phyloP scores from a whole-genome alignment of 306 rosid species.

The Lathyrus aphaca region DNA sequence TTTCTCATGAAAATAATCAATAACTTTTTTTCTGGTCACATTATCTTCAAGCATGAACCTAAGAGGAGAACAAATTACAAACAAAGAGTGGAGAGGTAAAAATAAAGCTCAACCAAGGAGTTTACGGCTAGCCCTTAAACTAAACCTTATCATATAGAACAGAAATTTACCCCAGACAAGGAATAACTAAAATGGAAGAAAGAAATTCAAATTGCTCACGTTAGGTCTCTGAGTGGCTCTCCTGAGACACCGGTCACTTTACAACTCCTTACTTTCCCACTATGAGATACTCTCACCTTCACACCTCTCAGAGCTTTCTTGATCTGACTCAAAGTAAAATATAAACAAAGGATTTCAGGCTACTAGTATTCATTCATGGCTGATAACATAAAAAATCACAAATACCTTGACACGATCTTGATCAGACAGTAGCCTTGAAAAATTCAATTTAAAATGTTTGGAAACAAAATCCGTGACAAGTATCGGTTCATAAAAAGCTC shows the following conservation, averaged over 20 bases:
- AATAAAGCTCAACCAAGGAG: neutral
- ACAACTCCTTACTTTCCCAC: constrained; percentile 30
- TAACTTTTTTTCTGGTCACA: constrained; percentile 25
- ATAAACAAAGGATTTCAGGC: neutral
- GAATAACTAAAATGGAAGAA: neutral
- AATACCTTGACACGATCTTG: constrained; percentile 65
- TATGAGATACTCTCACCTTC: constrained; percentile 42
- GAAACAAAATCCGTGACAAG: constrained; percentile 47
- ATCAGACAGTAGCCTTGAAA: constrained; percentile 50
- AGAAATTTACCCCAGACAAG: neutral
- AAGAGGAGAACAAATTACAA: constrained; percentile 10
- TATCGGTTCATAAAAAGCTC: constrained; percentile 65
- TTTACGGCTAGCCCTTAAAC: neutral
- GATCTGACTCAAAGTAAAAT: constrained; percentile 46
- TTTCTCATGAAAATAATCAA: constrained; percentile 55
- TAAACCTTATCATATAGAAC: neutral
- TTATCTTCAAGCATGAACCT: constrained; percentile 74
- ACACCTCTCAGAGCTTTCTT: constrained; percentile 56
- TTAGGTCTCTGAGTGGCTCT: constrained; percentile 51
- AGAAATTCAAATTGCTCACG: constrained; percentile 43
- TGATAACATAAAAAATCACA: neutral
- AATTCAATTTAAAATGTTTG: constrained; percentile 40
- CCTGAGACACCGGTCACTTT: constrained; percentile 52
- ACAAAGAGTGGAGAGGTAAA: neutral
- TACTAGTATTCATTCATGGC: too few species aligned